Percentiles rank a stretch among this genome's conserved stretches.
phyloP scores from a whole-genome alignment of 495 filamentous ascomycete species.

The Aspergillus avenaceus region DNA sequence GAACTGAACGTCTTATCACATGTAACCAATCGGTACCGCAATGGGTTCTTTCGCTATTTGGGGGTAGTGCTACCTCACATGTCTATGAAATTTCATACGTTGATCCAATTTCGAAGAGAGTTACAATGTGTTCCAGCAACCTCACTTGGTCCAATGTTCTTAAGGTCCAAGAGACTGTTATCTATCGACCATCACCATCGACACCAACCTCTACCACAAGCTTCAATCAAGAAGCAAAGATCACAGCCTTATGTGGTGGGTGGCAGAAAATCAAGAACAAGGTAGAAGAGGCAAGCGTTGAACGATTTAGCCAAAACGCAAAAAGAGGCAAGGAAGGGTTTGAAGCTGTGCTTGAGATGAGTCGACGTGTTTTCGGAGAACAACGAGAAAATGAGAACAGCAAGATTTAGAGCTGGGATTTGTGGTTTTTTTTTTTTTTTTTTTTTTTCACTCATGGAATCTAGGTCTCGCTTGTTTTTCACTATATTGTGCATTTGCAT shows the following conservation, averaged over 20 bases:
- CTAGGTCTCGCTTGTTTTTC: neutral
- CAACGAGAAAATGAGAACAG: slow-evolving; percentile 64
- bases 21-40: slow-evolving; percentile 85
- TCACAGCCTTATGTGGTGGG: slow-evolving; percentile 90
- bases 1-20: slow-evolving; percentile 94
- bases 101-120: slow-evolving; percentile 71
- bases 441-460: neutral
- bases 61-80: slow-evolving; percentile 68
- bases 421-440: too few relatives aligned
- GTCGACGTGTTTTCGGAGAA: slow-evolving; percentile 84
- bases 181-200: slow-evolving; percentile 63
- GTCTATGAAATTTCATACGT: slow-evolving; percentile 96
- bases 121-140: slow-evolving; percentile 92
- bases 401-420: slow-evolving; percentile 19
- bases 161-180: slow-evolving; percentile 82
- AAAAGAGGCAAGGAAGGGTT: slow-evolving; percentile 85
- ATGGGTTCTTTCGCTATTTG: slow-evolving; percentile 77
- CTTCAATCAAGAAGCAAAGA: slow-evolving; percentile 83
- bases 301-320: slow-evolving; percentile 87
- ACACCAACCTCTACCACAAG: slow-evolving; percentile 57
- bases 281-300: slow-evolving; percentile 88
- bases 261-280: slow-evolving; percentile 93
- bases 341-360: slow-evolving; percentile 91
- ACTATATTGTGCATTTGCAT: slow-evolving; percentile 36
- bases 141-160: slow-evolving; percentile 86